These are phyloP conservation scores for Termitomyces sp. DNA, from an alignment of 768 basidiomycete genomes.

Conservation along the genomic window DNA sequence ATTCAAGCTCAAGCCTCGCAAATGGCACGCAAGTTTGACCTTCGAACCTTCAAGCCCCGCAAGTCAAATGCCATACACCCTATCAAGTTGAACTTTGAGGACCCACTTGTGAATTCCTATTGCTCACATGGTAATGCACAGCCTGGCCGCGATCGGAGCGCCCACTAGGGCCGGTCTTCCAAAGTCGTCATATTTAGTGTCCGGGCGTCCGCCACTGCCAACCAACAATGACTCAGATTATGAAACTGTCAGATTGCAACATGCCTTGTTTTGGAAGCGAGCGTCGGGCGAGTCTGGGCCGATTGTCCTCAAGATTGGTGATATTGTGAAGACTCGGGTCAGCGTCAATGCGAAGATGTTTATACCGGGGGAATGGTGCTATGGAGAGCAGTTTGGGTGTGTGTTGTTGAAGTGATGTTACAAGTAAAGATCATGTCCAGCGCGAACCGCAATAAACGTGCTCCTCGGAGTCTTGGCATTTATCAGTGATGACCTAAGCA, in stretches of 20 bases:
- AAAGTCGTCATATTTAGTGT: background rate
- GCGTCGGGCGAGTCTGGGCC: conserved; percentile 6
- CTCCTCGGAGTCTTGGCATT: background rate
- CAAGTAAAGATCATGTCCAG: background rate
- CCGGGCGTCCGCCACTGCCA: background rate
- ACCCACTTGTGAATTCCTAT: too few species aligned
- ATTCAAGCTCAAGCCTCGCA: background rate
- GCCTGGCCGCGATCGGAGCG: background rate
- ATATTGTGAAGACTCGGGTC: conserved; percentile 2
- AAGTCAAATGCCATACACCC: background rate
- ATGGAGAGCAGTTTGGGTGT: conserved; percentile 8
- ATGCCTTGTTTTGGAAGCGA: conserved; percentile 9
- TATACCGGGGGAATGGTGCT: conserved; percentile 1
- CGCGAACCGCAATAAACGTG: too few species aligned
- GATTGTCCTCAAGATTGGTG: conserved; percentile 5
- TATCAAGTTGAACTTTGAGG: too few species aligned
- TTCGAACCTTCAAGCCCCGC: background rate
- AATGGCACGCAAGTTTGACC: background rate
- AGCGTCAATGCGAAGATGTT: conserved; percentile 5
- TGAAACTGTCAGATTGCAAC: background rate
- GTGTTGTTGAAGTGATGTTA: background rate
- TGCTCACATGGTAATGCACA: background rate
- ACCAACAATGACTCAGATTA: background rate
- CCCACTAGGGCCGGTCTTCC: background rate
- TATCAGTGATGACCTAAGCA: conserved; percentile 1